Conservation (phyloP, 2,329 filamentous ascomycete genomes). For the Mariannaea sp. region DNA sequence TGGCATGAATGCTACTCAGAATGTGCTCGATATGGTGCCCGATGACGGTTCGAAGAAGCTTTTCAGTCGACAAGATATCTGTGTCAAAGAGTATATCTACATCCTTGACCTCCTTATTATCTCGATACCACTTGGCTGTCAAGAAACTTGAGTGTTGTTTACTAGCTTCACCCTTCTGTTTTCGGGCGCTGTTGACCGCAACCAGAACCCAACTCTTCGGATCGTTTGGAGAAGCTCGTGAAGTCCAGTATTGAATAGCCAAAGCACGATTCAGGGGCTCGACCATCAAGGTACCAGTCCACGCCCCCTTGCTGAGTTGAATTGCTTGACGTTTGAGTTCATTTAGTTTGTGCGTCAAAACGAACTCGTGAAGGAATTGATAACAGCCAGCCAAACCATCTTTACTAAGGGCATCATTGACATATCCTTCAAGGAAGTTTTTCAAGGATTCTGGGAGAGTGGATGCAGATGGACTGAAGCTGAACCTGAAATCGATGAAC, state of each 20-base stretch:
- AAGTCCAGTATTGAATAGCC: constrained; percentile 89
- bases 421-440: constrained; percentile 67
- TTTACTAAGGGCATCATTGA: constrained; percentile 72
- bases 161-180: constrained; percentile 46
- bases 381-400: constrained; percentile 82
- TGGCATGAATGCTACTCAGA: constrained; percentile 67
- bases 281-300: constrained; percentile 78
- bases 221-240: constrained; percentile 55
- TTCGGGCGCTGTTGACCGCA: constrained; percentile 72
- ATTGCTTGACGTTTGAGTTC: constrained; percentile 78
- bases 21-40: constrained; percentile 75
- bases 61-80: constrained; percentile 72
- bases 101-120: constrained; percentile 74
- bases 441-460: constrained; percentile 67
- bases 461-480: constrained; percentile 72
- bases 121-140: constrained; percentile 79
- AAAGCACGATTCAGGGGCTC: constrained; percentile 82
- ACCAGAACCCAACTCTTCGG: constrained; percentile 91
- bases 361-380: constrained; percentile 82
- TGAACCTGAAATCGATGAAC: constrained; percentile 89
- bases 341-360: constrained; percentile 87
- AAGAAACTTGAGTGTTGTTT: constrained; percentile 59
- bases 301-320: constrained; percentile 70
- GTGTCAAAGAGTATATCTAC: constrained; percentile 70
- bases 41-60: constrained; percentile 74